phyloP scores from a whole-genome alignment of 441 rosid genomes.

The Euphorbia celastroides region DNA sequence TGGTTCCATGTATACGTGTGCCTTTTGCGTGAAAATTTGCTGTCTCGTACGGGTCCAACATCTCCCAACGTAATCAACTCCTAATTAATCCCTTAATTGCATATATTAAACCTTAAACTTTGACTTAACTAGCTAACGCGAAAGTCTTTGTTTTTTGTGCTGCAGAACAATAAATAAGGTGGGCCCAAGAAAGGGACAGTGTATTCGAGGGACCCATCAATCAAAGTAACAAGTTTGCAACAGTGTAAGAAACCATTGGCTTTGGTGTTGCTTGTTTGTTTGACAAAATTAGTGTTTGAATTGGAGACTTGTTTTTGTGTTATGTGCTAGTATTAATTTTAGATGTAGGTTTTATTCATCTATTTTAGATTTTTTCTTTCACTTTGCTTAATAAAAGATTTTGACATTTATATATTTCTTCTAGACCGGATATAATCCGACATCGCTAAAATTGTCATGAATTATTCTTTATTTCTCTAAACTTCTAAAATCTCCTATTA shows the following conservation, averaged over 20 bases:
- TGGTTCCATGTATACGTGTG: constrained; percentile 24
- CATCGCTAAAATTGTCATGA: too few relatives aligned
- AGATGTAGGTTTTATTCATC: too few relatives aligned
- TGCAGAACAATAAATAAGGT: constrained; percentile 9
- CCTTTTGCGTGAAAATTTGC: neutral
- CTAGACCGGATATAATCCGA: too few relatives aligned
- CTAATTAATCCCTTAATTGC: neutral
- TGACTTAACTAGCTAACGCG: neutral
- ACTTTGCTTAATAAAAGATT: too few relatives aligned
- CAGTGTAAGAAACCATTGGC: neutral
- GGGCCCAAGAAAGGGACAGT: constrained; percentile 11
- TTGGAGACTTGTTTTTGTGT: too few relatives aligned
- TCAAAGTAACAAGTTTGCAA: neutral
- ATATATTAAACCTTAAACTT: neutral
- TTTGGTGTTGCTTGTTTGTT: neutral
- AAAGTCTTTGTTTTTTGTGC: too few relatives aligned
- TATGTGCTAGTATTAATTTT: too few relatives aligned
- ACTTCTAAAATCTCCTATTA: too few relatives aligned
- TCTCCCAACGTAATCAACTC: neutral
- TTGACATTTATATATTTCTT: too few relatives aligned
- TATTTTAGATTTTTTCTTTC: too few relatives aligned
- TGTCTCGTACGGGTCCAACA: constrained; percentile 24
- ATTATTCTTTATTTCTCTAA: too few relatives aligned
- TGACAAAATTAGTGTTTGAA: neutral
- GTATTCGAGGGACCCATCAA: neutral